Conservation (phyloP, 2,329 filamentous ascomycete genomes). For the Alternaria infectoria region DNA sequence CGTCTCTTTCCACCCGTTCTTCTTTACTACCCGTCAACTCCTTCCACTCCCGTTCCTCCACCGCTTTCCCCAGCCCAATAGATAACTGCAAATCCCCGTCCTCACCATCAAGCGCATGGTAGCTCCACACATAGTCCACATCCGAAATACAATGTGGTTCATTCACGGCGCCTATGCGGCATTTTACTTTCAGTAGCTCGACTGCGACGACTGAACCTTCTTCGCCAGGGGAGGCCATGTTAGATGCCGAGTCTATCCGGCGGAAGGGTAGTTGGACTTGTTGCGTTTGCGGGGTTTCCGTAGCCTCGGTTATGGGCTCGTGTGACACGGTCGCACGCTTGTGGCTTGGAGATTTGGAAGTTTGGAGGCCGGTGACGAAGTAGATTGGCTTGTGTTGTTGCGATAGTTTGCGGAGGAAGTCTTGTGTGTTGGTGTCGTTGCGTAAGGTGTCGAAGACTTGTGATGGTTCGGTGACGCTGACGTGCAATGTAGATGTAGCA, state of each 20-base stretch:
- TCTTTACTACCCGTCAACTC: conserved; percentile 25
- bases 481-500: conserved; percentile 18
- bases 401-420: conserved; percentile 36
- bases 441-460: conserved; percentile 33
- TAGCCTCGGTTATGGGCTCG: conserved; percentile 1
- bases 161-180: conserved; percentile 25
- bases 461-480: conserved; percentile 18
- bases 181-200: conserved; percentile 34
- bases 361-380: conserved; percentile 55
- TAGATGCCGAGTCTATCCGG: conserved; percentile 29
- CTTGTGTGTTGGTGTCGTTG: conserved; percentile 22
- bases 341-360: conserved; percentile 37
- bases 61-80: conserved; percentile 34
- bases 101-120: conserved; percentile 27
- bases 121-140: conserved; percentile 36
- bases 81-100: conserved; percentile 31
- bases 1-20: conserved; percentile 15
- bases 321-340: neutral
- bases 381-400: conserved; percentile 53
- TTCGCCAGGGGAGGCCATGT: conserved; percentile 10
- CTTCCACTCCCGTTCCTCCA: conserved; percentile 26
- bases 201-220: conserved; percentile 23
- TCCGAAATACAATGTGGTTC: conserved; percentile 39
- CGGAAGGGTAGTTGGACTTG: conserved; percentile 20
- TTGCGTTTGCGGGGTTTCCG: conserved; percentile 1